These are phyloP conservation scores for Guillardia theta DNA, from an alignment of 78 protist species.

Conservation along the genomic window DNA sequence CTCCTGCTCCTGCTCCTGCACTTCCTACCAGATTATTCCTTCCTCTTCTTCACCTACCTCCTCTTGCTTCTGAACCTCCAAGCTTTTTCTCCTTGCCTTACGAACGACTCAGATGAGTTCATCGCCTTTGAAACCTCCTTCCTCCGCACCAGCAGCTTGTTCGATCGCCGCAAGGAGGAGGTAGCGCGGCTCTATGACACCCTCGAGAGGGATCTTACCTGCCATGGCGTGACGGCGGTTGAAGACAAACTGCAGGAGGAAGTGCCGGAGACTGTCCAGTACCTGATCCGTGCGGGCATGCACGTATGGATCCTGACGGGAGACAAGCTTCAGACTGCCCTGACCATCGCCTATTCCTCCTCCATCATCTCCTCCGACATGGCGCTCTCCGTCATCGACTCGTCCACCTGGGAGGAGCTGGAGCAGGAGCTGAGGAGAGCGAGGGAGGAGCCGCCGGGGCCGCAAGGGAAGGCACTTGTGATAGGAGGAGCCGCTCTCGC, in stretches of 20 bases:
- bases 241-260: slow-evolving; percentile 51
- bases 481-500: not conserved
- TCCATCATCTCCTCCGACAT: not conserved
- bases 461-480: not conserved
- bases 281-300: slow-evolving; percentile 33
- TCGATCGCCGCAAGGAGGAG: not conserved
- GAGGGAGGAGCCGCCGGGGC: too few relatives aligned
- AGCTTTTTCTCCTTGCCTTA: too few relatives aligned
- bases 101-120: too few relatives aligned
- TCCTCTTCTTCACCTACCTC: too few relatives aligned
- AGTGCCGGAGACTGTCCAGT: slow-evolving; percentile 49
- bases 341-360: slow-evolving; percentile 9
- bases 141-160: not conserved
- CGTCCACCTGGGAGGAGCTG: not conserved
- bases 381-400: not conserved
- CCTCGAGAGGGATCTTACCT: slow-evolving; percentile 18
- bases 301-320: slow-evolving; percentile 61
- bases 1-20: too few relatives aligned
- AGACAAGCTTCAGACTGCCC: slow-evolving; percentile 57
- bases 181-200: not conserved
- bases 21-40: too few relatives aligned
- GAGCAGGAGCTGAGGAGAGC: not conserved
- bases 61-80: too few relatives aligned
- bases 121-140: not conserved
- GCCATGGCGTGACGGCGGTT: slow-evolving; percentile 38